Base-by-base conservation (phyloP, 2,329 filamentous ascomycete genomes). In the Chrysosporium keratinophilum region DNA sequence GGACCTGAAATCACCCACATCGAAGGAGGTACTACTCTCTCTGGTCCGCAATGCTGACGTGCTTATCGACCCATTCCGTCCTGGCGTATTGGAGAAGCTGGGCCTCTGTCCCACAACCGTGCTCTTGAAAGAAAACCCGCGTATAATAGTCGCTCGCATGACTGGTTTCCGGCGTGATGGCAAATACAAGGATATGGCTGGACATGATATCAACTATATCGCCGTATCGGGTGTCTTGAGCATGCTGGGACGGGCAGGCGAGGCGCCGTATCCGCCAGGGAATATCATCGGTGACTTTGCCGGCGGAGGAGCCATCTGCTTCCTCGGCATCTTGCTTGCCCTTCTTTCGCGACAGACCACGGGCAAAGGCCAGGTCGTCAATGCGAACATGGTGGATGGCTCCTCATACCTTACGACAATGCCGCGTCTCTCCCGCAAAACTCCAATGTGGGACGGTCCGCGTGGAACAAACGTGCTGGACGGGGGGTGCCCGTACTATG, bases 331-430 rank as follows among this genome's bases (percentile, higher is more conserved):
- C 3, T 68, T 96, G 53, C 74, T 96, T 17, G 91, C 93, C 0
- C 69, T 97, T 56, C 63, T 94, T 9, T 77, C 81, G 12, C 75
- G 88, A 34, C 73, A 76, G 47, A 72, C 69, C 42, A 82, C 76
- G 0, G 88, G 88, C 0, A 73, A 71, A 1, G 91, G 91, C 0
- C 91, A 96, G 71, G 84, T 96, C 11, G 89, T 97, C 7, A 88
- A 96, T 71, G 88, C 87, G 14, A 96, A 95, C 69, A 97, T 97
- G 91, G 91, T 96, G 11, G 91, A 97, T 71, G 91, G 91, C 7
- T 81, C 79, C 19, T 80, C 82, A 35, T 91, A 91, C 68, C 72
- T 97, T 23, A 83, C 84, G 1, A 85, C 83, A 0, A 91, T 91
- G 71, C 84, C 87, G 50, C 77, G 91, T 34, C 73, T 94, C 57